Conservation (phyloP, 2,329 filamentous ascomycete genomes). For the Claviceps arundinis region DNA sequence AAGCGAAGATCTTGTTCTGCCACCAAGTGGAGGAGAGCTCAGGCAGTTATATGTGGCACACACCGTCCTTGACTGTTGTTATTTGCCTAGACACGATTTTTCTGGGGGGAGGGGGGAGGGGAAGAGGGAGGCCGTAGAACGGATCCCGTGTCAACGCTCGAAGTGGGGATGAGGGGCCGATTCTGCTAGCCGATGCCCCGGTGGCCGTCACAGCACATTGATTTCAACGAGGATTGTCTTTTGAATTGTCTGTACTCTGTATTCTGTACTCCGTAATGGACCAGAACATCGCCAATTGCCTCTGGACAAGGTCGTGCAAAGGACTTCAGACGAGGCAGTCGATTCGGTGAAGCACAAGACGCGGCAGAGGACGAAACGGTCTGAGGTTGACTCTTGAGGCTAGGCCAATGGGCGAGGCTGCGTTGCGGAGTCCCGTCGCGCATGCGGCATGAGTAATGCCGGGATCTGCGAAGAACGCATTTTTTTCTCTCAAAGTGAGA, state of each 20-base stretch:
- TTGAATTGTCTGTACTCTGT: no score
- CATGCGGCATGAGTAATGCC: neutral
- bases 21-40: neutral
- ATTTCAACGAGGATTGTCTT: neutral
- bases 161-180: neutral
- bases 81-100: neutral
- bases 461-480: neutral
- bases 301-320: no score
- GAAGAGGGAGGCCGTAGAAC: neutral
- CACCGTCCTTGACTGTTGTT: neutral
- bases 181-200: neutral
- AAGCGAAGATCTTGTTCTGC: neutral
- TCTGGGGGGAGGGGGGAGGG: neutral
- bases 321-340: neutral
- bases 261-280: no score
- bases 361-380: neutral
- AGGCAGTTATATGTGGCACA: conserved; percentile 3
- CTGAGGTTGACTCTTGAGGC: neutral
- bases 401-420: neutral
- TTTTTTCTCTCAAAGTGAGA: neutral
- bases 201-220: neutral
- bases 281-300: no score
- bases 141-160: conserved; percentile 1
- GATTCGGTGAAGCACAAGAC: neutral
- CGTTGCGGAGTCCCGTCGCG: neutral